Evolutionary conservation across 83 land plant species (phyloP), one percentile per base, ranked within the genome.

Genomic region (Diphasiastrum complanatum): DNA sequence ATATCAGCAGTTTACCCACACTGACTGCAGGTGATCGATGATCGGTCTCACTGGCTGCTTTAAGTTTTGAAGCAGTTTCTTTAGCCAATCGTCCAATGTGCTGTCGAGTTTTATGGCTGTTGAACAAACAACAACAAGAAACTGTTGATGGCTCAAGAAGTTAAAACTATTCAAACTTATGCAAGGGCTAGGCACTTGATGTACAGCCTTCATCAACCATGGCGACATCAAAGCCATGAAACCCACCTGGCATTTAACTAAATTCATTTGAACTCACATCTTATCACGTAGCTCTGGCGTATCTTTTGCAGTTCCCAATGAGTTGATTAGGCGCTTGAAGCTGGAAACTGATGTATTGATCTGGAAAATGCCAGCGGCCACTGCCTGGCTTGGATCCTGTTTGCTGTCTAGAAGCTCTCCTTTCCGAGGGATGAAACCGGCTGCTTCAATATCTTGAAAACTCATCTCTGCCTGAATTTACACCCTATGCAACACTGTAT

Each of bases 251-350:
- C n/a, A n/a, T n/a, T n/a, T n/a, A n/a, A n/a, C n/a, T n/a, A n/a
- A n/a, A n/a, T n/a, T 10, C 10, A 54, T 5, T 5, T 8, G 16
- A 5, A 54, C 58, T 54, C 33, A 83, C 87, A 84, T 53, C 54
- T 74, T 77, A 8, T 65, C 70, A 10, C 87, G 81, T 43, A 68
- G 79, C 36, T 84, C 81, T 20, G 75, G 78, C 18, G 86, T 83
- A 56, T 83, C 86, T 47, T 74, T 79, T 27, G 75, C 43, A 2
- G 84, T 76, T 12, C 86, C 86, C 24, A 83, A 63, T 33, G 74
- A 45, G 46, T 80, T 70, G 5, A 77, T 78, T 23, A 80, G 79
- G 20, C 78, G 68, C 31, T 64, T 65, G 61, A 80, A 80, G 47
- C 68, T 57, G 27, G 73, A 45, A 6, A 83, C 79, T 23, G 84